Percentiles rank a stretch among this genome's conserved stretches.
These are phyloP conservation scores for Apiotrichum mycotoxinovorans DNA, from an alignment of 1,284 basidiomycete species.

Conservation along the genomic window DNA sequence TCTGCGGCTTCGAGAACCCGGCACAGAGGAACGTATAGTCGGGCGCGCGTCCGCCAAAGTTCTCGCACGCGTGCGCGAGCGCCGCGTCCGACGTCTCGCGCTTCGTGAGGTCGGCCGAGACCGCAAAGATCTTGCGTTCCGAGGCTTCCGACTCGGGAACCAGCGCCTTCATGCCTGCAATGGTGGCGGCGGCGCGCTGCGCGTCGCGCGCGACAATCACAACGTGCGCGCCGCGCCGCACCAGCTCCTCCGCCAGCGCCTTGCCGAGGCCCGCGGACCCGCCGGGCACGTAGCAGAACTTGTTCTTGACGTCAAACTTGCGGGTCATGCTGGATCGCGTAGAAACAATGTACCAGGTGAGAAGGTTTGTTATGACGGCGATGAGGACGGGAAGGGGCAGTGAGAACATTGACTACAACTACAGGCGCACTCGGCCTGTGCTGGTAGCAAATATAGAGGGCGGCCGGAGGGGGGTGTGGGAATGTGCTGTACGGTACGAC, in stretches of 20 bases:
- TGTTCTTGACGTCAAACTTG: slow-evolving; percentile 32
- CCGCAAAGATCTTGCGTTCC: slow-evolving; percentile 59
- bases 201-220: slow-evolving; percentile 72
- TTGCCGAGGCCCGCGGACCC: slow-evolving; percentile 76
- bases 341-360: not conserved
- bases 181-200: slow-evolving; percentile 59
- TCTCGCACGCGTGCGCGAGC: slow-evolving; percentile 59
- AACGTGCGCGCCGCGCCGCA: slow-evolving; percentile 70
- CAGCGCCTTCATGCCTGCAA: slow-evolving; percentile 61
- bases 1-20: slow-evolving; percentile 64
- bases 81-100: slow-evolving; percentile 58
- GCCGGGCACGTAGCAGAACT: slow-evolving; percentile 74
- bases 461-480: no score
- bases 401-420: no score
- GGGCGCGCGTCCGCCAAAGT: slow-evolving; percentile 59
- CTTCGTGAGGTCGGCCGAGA: slow-evolving; percentile 61
- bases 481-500: no score
- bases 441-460: not conserved
- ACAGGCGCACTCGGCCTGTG: no score
- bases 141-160: slow-evolving; percentile 40
- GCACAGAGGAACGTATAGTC: slow-evolving; percentile 77
- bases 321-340: not conserved
- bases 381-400: no score
- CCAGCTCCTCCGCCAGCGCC: slow-evolving; percentile 64
- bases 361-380: slow-evolving; percentile 9